A percentile compares a stretch with the other conserved stretches of the same genome.
Conservation (phyloP, 257 asterid species). For the Ilex aquifolium region DNA sequence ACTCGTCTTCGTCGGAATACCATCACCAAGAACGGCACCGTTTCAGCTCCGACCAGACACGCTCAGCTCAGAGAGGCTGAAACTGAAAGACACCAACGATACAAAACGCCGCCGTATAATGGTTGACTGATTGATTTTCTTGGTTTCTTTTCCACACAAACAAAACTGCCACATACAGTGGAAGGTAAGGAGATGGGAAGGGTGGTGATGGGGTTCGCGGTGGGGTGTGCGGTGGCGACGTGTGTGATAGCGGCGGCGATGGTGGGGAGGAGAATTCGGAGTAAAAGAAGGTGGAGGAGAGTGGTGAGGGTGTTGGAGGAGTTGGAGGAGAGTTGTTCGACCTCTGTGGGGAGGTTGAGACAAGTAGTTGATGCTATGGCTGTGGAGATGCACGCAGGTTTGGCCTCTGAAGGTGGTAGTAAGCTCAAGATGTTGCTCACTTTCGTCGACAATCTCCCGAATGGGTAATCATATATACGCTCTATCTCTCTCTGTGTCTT, state of each 20-base stretch:
- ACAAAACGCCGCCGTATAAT: constrained; percentile 6
- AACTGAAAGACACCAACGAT: not conserved
- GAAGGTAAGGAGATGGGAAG: constrained; percentile 36
- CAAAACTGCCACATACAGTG: constrained; percentile 5
- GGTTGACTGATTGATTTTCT: constrained; percentile 37
- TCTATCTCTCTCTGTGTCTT: not conserved
- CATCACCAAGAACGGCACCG: constrained; percentile 23
- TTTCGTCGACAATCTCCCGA: constrained; percentile 64
- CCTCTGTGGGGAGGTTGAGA: constrained; percentile 61
- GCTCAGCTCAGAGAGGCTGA: not conserved
- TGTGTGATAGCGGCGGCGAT: constrained; percentile 59
- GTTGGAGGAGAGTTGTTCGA: constrained; percentile 64
- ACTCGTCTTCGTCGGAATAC: constrained; percentile 43
- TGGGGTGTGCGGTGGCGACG: constrained; percentile 72
- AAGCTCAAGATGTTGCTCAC: constrained; percentile 92
- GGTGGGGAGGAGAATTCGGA: constrained; percentile 54
- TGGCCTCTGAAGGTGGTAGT: constrained; percentile 89
- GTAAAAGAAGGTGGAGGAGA: constrained; percentile 59
- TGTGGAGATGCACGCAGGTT: constrained; percentile 95
- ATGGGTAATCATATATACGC: constrained; percentile 43
- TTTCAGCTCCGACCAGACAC: constrained; percentile 1
- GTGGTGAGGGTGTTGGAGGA: constrained; percentile 57
- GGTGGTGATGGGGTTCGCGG: constrained; percentile 51
- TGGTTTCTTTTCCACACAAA: not conserved
- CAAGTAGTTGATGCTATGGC: constrained; percentile 95